Evolutionary conservation across 257 asterid species (phyloP), one percentile per base, ranked within the genome.

Genomic region (Avicennia marina): DNA sequence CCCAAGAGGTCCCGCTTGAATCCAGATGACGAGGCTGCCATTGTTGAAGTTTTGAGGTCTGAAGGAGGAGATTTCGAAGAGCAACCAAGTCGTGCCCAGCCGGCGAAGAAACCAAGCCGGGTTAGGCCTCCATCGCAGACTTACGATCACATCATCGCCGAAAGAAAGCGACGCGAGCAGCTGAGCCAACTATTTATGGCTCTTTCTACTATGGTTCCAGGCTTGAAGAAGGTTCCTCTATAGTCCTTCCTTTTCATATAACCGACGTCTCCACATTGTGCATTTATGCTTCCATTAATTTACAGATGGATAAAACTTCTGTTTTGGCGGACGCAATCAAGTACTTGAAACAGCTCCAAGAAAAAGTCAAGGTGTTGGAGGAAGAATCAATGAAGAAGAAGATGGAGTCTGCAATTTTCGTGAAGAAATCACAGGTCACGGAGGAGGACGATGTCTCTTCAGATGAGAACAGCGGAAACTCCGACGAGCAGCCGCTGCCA

Each of bases 161-260:
- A 75, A 69, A 72, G 81, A 3, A 68, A 68, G 62, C 75, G 73
- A 21, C 59, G 84, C 1, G 75, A 78, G 46, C 73, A 58, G 20
- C 78, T 78, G 7, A 67, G 73, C 73, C 73, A 60, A 43, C 58
- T 50, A 12, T 73, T 78, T 33, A 34, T 67, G 2, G 64, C 68
- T 38, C 84, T 78, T 51, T 74, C 84, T 45, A 40, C 73, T 32
- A 70, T 78, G 31, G 71, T 78, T 25, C 84, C 80, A 0, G 75
- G 77, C 0, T 71, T 77, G 19, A 77, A 66, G 41, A 77, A 77
- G 80, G 83, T 76, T 62, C 0, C 8, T 2, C 4, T 44, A 6
- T 44, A 10, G 31, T 4, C 1, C 7, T 20, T 29, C 2, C 10
- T 2, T 47, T 17, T 7, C 12, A 7, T 33, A 24, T 24, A n/a